phyloP scores from a whole-genome alignment of 2,329 filamentous ascomycete genomes.

The Penicillium glabrum region DNA sequence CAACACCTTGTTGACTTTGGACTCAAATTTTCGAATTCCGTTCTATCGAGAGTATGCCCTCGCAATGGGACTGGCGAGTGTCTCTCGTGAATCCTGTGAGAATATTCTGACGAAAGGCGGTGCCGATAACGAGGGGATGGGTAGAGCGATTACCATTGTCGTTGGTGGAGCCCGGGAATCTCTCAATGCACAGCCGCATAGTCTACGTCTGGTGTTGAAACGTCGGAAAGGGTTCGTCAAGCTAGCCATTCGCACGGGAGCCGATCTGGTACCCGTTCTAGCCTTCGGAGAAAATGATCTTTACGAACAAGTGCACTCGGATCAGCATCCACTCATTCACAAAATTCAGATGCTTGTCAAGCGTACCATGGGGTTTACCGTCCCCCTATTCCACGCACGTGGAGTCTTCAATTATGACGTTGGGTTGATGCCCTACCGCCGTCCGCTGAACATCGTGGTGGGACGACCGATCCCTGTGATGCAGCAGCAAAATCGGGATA shows the following conservation, averaged over 20 bases:
- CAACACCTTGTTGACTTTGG: conserved; percentile 90
- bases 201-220: conserved; percentile 74
- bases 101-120: conserved; percentile 83
- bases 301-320: conserved; percentile 83
- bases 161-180: conserved; percentile 90
- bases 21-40: conserved; percentile 91
- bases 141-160: conserved; percentile 94
- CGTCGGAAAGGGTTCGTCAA: conserved; percentile 92
- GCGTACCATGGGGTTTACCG: conserved; percentile 83
- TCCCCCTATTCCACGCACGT: conserved; percentile 84
- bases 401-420: conserved; percentile 98
- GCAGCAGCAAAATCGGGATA: conserved; percentile 53
- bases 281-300: conserved; percentile 95
- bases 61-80: conserved; percentile 80
- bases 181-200: conserved; percentile 79
- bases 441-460: conserved; percentile 84
- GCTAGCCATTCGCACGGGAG: conserved; percentile 86
- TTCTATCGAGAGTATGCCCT: conserved; percentile 95
- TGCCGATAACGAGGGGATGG: conserved; percentile 75
- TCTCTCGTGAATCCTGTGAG: conserved; percentile 88
- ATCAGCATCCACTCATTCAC: conserved; percentile 75
- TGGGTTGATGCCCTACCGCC: conserved; percentile 89
- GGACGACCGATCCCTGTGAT: conserved; percentile 75
- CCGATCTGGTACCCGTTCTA: conserved; percentile 88
- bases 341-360: conserved; percentile 81